A percentile compares a stretch with the other conserved stretches of the same genome.
phyloP scores from a whole-genome alignment of 1,284 basidiomycete genomes.

The Cryptococcus sp. region DNA sequence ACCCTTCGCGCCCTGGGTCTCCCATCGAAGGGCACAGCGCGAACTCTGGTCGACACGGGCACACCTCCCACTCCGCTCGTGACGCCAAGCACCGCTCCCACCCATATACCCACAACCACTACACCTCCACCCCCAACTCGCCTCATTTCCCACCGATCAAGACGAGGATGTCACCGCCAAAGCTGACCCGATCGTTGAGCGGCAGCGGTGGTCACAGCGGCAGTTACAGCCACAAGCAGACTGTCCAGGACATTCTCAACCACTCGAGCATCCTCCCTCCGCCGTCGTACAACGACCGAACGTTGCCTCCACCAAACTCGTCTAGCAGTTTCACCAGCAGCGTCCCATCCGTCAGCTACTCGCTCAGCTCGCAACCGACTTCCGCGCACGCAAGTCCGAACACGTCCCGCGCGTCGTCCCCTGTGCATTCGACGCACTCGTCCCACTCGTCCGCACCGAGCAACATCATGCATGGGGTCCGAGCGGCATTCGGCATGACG shows the following conservation, averaged over 20 bases:
- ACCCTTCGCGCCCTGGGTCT: constrained; percentile 39
- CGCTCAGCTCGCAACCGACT: constrained; percentile 35
- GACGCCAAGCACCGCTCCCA: constrained; percentile 52
- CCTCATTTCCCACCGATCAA: constrained; percentile 38
- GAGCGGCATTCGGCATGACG: constrained; percentile 85
- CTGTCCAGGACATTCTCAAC: constrained; percentile 56
- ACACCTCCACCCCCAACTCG: constrained; percentile 44
- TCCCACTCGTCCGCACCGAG: constrained; percentile 17
- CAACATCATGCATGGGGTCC: constrained; percentile 62
- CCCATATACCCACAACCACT: constrained; percentile 41
- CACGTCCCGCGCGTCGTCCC: constrained; percentile 46
- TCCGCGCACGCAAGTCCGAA: constrained; percentile 48
- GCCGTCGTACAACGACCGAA: constrained; percentile 42
- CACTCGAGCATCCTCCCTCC: constrained; percentile 44
- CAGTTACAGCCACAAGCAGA: constrained; percentile 26
- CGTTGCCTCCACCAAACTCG: constrained; percentile 46
- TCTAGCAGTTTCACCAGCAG: constrained; percentile 37
- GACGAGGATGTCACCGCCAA: constrained; percentile 47
- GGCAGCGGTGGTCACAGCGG: constrained; percentile 10
- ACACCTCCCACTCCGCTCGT: constrained; percentile 45
- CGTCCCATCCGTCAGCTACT: constrained; percentile 36
- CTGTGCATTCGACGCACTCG: constrained; percentile 32
- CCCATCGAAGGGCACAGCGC: constrained; percentile 51
- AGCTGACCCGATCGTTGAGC: constrained; percentile 31
- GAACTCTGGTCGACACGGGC: constrained; percentile 52